These are phyloP conservation scores for Lachancea waltii DNA, from an alignment of 805 yeast species.

Conservation along the genomic window DNA sequence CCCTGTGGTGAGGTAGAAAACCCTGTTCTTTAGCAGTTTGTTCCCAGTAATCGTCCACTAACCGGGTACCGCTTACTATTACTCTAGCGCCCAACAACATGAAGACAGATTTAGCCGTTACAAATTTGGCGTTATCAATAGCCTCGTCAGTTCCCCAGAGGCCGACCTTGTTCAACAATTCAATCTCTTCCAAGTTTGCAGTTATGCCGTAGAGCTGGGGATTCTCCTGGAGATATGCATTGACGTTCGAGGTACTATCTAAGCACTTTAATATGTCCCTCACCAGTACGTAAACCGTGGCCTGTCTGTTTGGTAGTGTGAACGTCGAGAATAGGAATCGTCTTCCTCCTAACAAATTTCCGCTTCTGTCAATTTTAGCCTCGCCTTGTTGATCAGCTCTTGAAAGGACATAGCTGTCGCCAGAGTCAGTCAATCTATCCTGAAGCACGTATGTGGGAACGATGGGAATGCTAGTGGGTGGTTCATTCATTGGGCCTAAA, in stretches of 20 bases:
- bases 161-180: slow-evolving; percentile 31
- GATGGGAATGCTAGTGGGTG: slow-evolving; percentile 15
- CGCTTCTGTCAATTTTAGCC: slow-evolving; percentile 36
- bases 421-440: slow-evolving; percentile 17
- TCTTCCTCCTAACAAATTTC: slow-evolving; percentile 36
- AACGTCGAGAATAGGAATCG: slow-evolving; percentile 37
- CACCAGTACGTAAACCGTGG: slow-evolving; percentile 33
- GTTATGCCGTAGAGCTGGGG: slow-evolving; percentile 34
- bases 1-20: slow-evolving; percentile 41
- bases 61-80: slow-evolving; percentile 41
- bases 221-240: slow-evolving; percentile 39
- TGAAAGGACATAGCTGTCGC: slow-evolving; percentile 16
- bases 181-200: slow-evolving; percentile 35
- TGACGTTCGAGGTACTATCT: slow-evolving; percentile 45
- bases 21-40: slow-evolving; percentile 37
- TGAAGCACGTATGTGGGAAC: slow-evolving; percentile 8
- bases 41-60: slow-evolving; percentile 55
- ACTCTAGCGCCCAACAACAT: slow-evolving; percentile 47
- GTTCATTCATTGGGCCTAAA: slow-evolving; percentile 18
- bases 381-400: slow-evolving; percentile 42
- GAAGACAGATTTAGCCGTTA: slow-evolving; percentile 41
- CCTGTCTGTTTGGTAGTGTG: slow-evolving; percentile 35
- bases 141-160: slow-evolving; percentile 19
- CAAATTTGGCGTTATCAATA: slow-evolving; percentile 21
- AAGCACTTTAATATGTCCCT: slow-evolving; percentile 27